Base-by-base conservation (phyloP, 805 yeast species). In the Trichomonascus vanleenenianus region DNA sequence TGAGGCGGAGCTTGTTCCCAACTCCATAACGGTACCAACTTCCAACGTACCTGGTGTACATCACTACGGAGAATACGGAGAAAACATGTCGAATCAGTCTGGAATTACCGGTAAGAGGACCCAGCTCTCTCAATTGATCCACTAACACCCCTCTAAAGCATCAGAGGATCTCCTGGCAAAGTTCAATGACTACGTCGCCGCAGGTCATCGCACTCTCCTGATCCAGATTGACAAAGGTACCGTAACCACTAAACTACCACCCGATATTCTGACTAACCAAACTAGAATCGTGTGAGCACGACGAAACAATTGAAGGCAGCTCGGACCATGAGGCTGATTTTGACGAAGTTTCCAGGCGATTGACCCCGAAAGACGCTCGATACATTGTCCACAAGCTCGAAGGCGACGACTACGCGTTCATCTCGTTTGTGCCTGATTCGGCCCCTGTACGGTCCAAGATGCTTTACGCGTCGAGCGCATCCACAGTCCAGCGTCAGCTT, bases 381-480 rank as follows among this genome's bases (percentile, higher is more conserved):
- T 83, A 81, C 54, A 56, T 83, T 16, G 59, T 79, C 15, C 60
- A 77, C 33, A 68, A 70, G 38, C 41, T 33, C 12, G 50, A 49
- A 19, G 49, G 40, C 33, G 52, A 49, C 6, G 56, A 53, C n/a
- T 70, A 67, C 49, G 72, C 77, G 2, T 88, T 91, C 56, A 74
- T 88, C 39, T 79, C 93, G 16, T 89, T 74, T 65, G 89, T 91
- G 44, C 97, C 98, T 0, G 97, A 91, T 61, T 63, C 64, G 42
- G 85, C 96, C 7, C 79, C 81, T 2, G 89, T 91, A 33, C 75
- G 88, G 47, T 73, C 75, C 46, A 93, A 91, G 62, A 93, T 93
- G 97, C 71, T 93, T 41, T 93, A 89, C 62, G 97, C 97, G 3
- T 85, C 96, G 2, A 81, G 94, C 9, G 86, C 86, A 50, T 83